These are phyloP conservation scores for Boletus reticuloceps DNA, from an alignment of 768 basidiomycete genomes.

Conservation along the genomic window DNA sequence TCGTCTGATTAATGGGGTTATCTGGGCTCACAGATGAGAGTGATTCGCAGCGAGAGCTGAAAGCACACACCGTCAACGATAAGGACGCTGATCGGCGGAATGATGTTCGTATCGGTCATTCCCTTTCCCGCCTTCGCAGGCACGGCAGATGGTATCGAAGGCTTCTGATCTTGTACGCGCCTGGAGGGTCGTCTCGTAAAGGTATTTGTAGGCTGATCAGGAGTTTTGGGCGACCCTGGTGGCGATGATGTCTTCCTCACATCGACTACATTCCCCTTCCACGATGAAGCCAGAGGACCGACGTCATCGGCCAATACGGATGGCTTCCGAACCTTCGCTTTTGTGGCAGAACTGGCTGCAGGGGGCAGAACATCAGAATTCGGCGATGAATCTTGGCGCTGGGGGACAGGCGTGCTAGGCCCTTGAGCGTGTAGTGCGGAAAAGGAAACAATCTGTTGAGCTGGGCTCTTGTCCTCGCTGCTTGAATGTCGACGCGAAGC, in stretches of 20 bases:
- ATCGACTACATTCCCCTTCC: conserved; percentile 29
- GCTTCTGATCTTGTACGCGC: conserved; percentile 31
- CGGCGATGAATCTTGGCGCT: conserved; percentile 26
- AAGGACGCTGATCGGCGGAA: conserved; percentile 95
- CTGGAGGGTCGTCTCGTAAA: conserved; percentile 31
- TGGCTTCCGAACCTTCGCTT: conserved; percentile 29
- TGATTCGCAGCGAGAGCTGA: neutral
- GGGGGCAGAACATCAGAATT: conserved; percentile 20
- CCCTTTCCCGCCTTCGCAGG: conserved; percentile 50
- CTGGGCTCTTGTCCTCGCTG: conserved; percentile 26
- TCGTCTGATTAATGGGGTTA: conserved; percentile 98
- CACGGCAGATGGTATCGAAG: conserved; percentile 25
- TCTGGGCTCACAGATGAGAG: conserved; percentile 49
- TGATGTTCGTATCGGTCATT: conserved; percentile 63
- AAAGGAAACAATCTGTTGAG: conserved; percentile 28
- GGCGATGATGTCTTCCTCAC: conserved; percentile 33
- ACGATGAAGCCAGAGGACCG: conserved; percentile 9
- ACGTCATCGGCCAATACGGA: conserved; percentile 31
- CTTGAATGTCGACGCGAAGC: conserved; percentile 26
- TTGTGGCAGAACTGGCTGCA: conserved; percentile 5
- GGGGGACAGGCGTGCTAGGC: conserved; percentile 7
- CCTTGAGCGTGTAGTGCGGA: conserved; percentile 26
- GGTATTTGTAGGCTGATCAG: conserved; percentile 22
- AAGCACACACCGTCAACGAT: conserved; percentile 87
- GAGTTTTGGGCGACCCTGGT: conserved; percentile 31